Conservation (phyloP, 768 basidiomycete species). For the Crepidotus variabilis region DNA sequence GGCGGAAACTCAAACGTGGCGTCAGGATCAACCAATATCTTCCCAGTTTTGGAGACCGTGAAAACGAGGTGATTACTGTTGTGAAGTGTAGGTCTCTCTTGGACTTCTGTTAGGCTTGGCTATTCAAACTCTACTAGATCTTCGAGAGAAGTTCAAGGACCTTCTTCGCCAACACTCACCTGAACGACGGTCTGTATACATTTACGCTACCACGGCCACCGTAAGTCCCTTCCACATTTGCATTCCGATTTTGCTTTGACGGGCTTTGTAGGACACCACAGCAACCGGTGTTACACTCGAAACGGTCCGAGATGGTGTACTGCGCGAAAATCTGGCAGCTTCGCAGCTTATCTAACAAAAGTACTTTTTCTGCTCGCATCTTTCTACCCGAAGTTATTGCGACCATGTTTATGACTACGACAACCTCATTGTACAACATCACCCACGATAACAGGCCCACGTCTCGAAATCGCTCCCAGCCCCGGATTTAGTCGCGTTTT, state of each 20-base stretch:
- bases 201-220: conserved; percentile 67
- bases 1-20: conserved; percentile 60
- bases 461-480: too few relatives aligned
- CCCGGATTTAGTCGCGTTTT: too few relatives aligned
- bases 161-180: conserved; percentile 58
- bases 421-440: not conserved
- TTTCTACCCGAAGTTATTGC: not conserved
- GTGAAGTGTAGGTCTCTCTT: conserved; percentile 52
- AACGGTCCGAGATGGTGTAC: conserved; percentile 60
- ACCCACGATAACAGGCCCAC: too few relatives aligned
- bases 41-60: conserved; percentile 62
- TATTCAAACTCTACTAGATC: conserved; percentile 34
- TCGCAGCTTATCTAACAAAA: conserved; percentile 46
- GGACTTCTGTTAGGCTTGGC: not conserved
- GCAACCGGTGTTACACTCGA: conserved; percentile 58
- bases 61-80: conserved; percentile 61
- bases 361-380: not conserved
- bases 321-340: conserved; percentile 50
- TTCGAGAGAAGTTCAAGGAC: conserved; percentile 67
- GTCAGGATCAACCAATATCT: conserved; percentile 54
- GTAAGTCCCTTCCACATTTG: conserved; percentile 32
- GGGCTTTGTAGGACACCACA: conserved; percentile 47
- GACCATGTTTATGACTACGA: not conserved
- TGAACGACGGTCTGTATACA: conserved; percentile 51
- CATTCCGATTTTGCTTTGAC: not conserved